Evolutionary conservation across 495 filamentous ascomycete species (phyloP).

Genomic region (Aspergillus mulundensis): DNA sequence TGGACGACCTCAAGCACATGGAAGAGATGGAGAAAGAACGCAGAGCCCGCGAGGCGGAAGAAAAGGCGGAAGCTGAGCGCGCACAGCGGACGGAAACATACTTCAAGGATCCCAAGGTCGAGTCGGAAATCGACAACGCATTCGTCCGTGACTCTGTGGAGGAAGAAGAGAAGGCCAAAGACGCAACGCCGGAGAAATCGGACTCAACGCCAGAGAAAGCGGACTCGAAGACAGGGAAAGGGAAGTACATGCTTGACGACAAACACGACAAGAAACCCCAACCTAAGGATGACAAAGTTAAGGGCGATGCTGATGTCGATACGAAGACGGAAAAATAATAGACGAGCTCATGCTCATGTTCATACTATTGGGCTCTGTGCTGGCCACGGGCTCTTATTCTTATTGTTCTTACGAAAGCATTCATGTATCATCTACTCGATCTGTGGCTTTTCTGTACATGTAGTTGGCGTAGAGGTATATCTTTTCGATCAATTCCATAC

Average conservation of each 20-base stretch:
- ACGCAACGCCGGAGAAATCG: slow-evolving; percentile 4
- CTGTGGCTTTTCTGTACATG: slow-evolving; percentile 10
- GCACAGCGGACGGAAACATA: slow-evolving; percentile 24
- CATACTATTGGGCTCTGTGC: slow-evolving; percentile 12
- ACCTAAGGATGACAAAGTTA: not conserved
- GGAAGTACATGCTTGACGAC: not conserved
- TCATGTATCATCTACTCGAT: not conserved
- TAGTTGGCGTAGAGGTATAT: slow-evolving; percentile 11
- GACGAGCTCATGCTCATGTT: not conserved
- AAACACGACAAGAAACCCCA: not conserved
- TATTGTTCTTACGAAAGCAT: not conserved
- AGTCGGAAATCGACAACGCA: slow-evolving; percentile 83
- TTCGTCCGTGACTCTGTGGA: slow-evolving; percentile 64
- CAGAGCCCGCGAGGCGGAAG: slow-evolving; percentile 65
- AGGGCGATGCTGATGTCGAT: not conserved
- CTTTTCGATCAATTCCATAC: too few species aligned
- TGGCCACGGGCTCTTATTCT: slow-evolving; percentile 13
- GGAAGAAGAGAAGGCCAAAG: slow-evolving; percentile 35
- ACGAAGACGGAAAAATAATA: not conserved
- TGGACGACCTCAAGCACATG: slow-evolving; percentile 97
- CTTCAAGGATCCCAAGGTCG: slow-evolving; percentile 62
- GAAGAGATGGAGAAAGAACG: slow-evolving; percentile 89
- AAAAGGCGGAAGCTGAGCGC: slow-evolving; percentile 60
- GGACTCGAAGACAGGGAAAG: slow-evolving; percentile 5
- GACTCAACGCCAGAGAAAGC: not conserved